A percentile compares a stretch with the other conserved stretches of the same genome.
Conservation (phyloP, 2,329 filamentous ascomycete genomes). For the Scedosporium boydii region DNA sequence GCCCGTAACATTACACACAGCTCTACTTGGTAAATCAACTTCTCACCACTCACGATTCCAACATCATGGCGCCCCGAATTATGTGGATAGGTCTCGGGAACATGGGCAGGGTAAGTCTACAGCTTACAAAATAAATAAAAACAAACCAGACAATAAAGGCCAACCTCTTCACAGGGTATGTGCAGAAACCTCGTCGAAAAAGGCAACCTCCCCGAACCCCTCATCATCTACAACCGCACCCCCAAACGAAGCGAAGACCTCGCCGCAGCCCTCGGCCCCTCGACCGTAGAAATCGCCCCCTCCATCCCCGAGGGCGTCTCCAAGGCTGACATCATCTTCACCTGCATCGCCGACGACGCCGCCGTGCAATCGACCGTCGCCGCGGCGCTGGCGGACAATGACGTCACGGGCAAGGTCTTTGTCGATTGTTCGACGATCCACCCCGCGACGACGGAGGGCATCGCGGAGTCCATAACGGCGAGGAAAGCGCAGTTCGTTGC, state of each 20-base stretch:
- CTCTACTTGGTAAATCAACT: constrained; percentile 37
- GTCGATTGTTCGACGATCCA: constrained; percentile 85
- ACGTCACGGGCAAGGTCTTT: constrained; percentile 64
- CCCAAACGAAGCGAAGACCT: constrained; percentile 55
- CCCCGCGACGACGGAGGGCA: constrained; percentile 64
- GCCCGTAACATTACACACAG: no score
- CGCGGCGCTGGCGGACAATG: constrained; percentile 38
- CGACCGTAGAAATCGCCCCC: constrained; percentile 54
- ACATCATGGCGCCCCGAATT: constrained; percentile 47
- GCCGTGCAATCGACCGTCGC: constrained; percentile 57
- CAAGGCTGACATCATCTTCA: constrained; percentile 69
- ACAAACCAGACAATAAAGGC: not conserved
- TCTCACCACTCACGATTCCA: constrained; percentile 26
- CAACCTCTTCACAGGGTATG: constrained; percentile 54
- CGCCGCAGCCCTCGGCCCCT: constrained; percentile 46
- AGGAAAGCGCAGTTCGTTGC: constrained; percentile 67
- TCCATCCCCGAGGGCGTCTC: constrained; percentile 57
- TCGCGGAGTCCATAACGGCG: constrained; percentile 47
- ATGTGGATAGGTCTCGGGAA: constrained; percentile 81
- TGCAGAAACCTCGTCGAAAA: constrained; percentile 75
- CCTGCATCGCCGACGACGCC: constrained; percentile 69
- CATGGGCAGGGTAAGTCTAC: constrained; percentile 62
- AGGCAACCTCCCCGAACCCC: constrained; percentile 57
- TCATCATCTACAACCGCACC: constrained; percentile 77
- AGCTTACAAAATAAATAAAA: not conserved